Conservation (phyloP, 2,329 filamentous ascomycete species). For the Cryphonectria naterciae region DNA sequence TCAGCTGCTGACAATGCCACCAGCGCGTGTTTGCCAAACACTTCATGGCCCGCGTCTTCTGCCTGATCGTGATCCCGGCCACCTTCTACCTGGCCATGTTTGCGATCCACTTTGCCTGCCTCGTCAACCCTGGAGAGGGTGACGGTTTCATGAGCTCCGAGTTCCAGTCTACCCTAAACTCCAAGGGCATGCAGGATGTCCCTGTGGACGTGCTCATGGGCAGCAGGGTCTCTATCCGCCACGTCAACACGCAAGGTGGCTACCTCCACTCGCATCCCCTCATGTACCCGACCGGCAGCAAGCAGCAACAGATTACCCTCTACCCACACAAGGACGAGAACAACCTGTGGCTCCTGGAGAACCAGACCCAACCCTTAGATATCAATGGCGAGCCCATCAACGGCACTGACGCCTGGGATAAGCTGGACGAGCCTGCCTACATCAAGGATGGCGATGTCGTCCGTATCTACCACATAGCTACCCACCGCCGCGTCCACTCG, state of each 20-base stretch:
- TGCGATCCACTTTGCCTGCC: slow-evolving; percentile 90
- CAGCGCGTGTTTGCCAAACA: slow-evolving; percentile 89
- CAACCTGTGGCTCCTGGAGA: slow-evolving; percentile 92
- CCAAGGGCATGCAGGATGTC: slow-evolving; percentile 93
- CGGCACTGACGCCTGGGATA: slow-evolving; percentile 84
- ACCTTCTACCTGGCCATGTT: slow-evolving; percentile 98
- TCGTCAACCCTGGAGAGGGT: slow-evolving; percentile 93
- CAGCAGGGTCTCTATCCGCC: slow-evolving; percentile 82
- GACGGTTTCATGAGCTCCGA: slow-evolving; percentile 99
- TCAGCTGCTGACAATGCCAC: background rate
- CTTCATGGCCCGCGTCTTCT: slow-evolving; percentile 87
- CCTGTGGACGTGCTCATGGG: slow-evolving; percentile 90
- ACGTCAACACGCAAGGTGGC: slow-evolving; percentile 96
- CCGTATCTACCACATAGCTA: slow-evolving; percentile 81
- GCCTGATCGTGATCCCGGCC: slow-evolving; percentile 84
- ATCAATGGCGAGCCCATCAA: slow-evolving; percentile 76
- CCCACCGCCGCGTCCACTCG: slow-evolving; percentile 89
- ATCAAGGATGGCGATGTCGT: slow-evolving; percentile 82
- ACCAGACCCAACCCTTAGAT: slow-evolving; percentile 88
- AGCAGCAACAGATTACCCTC: slow-evolving; percentile 97
- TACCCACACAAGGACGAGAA: slow-evolving; percentile 99
- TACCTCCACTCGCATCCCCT: slow-evolving; percentile 96
- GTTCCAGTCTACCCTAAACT: slow-evolving; percentile 96
- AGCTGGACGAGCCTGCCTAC: slow-evolving; percentile 64
- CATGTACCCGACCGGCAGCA: slow-evolving; percentile 97